These are phyloP conservation scores for Breynia disticha DNA, from an alignment of 441 rosid genomes.

Conservation along the genomic window DNA sequence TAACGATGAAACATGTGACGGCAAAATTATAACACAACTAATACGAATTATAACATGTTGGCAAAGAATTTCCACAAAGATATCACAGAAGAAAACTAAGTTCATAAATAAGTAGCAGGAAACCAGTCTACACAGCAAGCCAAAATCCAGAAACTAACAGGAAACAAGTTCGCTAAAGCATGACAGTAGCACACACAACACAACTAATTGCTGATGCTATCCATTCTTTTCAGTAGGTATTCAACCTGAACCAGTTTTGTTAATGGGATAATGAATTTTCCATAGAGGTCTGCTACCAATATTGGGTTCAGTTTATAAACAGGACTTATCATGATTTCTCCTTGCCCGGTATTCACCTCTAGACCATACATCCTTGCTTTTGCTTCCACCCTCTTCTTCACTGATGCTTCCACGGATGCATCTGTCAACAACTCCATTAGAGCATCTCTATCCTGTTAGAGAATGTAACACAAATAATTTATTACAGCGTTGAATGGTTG, in stretches of 20 bases:
- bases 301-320: conserved; percentile 67
- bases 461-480: neutral
- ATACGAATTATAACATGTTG: too few relatives aligned
- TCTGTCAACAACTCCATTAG: conserved; percentile 69
- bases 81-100: too few relatives aligned
- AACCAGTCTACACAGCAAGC: too few relatives aligned
- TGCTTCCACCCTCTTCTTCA: conserved; percentile 64
- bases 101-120: too few relatives aligned
- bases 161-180: neutral
- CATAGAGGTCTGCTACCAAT: conserved; percentile 62
- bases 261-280: conserved; percentile 89
- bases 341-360: conserved; percentile 36
- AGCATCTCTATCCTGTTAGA: conserved; percentile 41
- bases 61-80: too few relatives aligned
- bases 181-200: neutral
- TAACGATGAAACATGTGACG: too few relatives aligned
- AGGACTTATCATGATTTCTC: conserved; percentile 27
- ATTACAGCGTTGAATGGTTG: too few relatives aligned
- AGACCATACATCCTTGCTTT: conserved; percentile 65
- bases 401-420: conserved; percentile 50
- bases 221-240: conserved; percentile 74
- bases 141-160: neutral
- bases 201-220: conserved; percentile 14
- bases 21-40: too few relatives aligned
- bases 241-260: conserved; percentile 88